phyloP scores from a whole-genome alignment of 2,329 filamentous ascomycete species.

The Coniochaeta prunicola region DNA sequence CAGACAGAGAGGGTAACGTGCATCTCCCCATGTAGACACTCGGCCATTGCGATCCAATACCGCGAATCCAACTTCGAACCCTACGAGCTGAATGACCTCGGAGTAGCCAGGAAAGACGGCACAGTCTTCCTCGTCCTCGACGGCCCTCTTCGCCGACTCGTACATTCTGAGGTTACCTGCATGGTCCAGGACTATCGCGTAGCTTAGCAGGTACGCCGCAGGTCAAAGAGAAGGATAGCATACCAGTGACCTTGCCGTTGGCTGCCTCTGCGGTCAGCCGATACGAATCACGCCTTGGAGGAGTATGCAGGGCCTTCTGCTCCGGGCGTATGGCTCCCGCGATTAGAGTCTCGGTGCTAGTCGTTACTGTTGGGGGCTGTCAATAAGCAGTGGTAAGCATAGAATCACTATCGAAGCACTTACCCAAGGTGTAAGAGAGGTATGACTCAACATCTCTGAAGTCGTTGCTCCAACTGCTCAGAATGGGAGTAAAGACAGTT shows the following conservation, averaged over 20 bases:
- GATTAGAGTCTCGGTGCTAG: not conserved
- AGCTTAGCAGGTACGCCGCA: conserved; percentile 1
- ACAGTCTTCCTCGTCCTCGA: not conserved
- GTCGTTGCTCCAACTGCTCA: conserved; percentile 19
- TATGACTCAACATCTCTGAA: conserved; percentile 28
- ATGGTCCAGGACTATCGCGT: conserved; percentile 16
- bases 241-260: conserved; percentile 23
- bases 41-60: conserved; percentile 34
- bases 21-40: conserved; percentile 50
- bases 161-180: conserved; percentile 20
- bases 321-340: not conserved
- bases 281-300: not conserved
- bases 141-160: conserved; percentile 7
- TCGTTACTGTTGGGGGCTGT: not conserved
- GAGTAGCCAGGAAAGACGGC: not conserved
- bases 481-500: conserved; percentile 32
- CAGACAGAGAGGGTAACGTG: conserved; percentile 48
- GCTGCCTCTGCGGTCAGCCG: conserved; percentile 15
- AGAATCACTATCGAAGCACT: conserved; percentile 11
- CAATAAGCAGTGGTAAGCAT: not conserved
- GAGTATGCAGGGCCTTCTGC: not conserved
- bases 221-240: conserved; percentile 3
- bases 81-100: conserved; percentile 27
- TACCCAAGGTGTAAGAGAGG: conserved; percentile 41
- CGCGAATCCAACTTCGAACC: conserved; percentile 43